Evolutionary conservation across 805 yeast species (phyloP).

Genomic region (Pichia insulana): DNA sequence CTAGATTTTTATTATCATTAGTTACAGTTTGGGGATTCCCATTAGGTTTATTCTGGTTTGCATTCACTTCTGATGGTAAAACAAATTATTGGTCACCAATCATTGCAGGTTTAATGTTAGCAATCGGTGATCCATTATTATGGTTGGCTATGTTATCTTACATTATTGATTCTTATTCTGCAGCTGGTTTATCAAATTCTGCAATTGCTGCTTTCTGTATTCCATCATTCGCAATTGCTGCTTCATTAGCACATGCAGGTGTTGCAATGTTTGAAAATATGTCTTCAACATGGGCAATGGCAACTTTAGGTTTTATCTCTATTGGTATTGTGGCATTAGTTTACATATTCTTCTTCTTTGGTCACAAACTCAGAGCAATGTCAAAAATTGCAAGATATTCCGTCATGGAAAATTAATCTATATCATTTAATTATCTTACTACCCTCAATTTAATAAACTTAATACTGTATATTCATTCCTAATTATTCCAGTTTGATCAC

Average conservation of each 20-base stretch:
- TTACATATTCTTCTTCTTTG: slow-evolving; percentile 29
- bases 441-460: not conserved
- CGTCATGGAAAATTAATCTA: not conserved
- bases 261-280: slow-evolving; percentile 31
- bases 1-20: slow-evolving; percentile 26
- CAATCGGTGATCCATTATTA: slow-evolving; percentile 27
- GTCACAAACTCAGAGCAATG: slow-evolving; percentile 23
- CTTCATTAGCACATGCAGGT: slow-evolving; percentile 30
- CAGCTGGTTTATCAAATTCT: slow-evolving; percentile 26
- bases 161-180: slow-evolving; percentile 29
- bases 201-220: slow-evolving; percentile 31
- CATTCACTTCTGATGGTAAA: slow-evolving; percentile 26
- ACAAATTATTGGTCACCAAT: slow-evolving; percentile 30
- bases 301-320: slow-evolving; percentile 28
- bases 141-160: slow-evolving; percentile 31
- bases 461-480: not conserved
- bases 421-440: not conserved
- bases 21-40: slow-evolving; percentile 32
- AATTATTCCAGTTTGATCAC: too few species aligned
- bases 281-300: slow-evolving; percentile 30
- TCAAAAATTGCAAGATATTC: slow-evolving; percentile 25
- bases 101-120: slow-evolving; percentile 27
- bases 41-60: slow-evolving; percentile 29
- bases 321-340: slow-evolving; percentile 27
- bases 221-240: slow-evolving; percentile 31